phyloP scores from a whole-genome alignment of 78 protist genomes.

The Creolimax fragrantissima region DNA sequence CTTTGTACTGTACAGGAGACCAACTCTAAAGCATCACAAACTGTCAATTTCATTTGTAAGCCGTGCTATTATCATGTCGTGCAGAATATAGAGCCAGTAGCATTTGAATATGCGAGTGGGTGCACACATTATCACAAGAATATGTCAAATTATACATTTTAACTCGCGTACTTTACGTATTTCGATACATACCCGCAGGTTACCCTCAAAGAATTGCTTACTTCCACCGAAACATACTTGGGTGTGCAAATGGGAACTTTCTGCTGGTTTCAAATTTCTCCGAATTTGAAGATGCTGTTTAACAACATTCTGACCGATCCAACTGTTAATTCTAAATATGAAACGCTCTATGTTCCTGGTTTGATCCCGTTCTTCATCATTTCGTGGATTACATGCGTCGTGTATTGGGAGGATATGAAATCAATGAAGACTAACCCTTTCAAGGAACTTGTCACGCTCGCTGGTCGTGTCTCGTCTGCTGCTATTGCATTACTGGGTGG shows the following conservation, averaged over 20 bases:
- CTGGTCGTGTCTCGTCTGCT: not conserved
- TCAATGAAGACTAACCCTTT: conserved; percentile 6
- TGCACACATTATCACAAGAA: too few relatives aligned
- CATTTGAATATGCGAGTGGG: too few relatives aligned
- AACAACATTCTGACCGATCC: conserved; percentile 2
- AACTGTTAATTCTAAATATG: not conserved
- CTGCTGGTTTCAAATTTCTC: not conserved
- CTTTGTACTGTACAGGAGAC: too few relatives aligned
- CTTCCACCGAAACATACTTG: not conserved
- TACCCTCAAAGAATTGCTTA: not conserved
- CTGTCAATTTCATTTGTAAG: too few relatives aligned
- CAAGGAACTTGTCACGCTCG: not conserved
- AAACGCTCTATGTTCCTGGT: conserved; percentile 18
- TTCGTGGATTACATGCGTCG: not conserved
- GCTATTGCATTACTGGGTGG: conserved; percentile 29
- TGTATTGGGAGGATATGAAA: conserved; percentile 1
- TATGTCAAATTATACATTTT: too few relatives aligned
- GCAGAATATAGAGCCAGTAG: too few relatives aligned
- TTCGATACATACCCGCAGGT: too few relatives aligned
- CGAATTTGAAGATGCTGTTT: conserved; percentile 9
- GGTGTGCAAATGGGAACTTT: not conserved
- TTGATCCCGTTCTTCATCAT: conserved; percentile 6
- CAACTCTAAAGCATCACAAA: too few relatives aligned
- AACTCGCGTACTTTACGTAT: too few relatives aligned
- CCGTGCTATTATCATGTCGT: too few relatives aligned